Base-by-base conservation (phyloP, 108 stramenopile species). In the Cylindrotheca fusiformis region DNA sequence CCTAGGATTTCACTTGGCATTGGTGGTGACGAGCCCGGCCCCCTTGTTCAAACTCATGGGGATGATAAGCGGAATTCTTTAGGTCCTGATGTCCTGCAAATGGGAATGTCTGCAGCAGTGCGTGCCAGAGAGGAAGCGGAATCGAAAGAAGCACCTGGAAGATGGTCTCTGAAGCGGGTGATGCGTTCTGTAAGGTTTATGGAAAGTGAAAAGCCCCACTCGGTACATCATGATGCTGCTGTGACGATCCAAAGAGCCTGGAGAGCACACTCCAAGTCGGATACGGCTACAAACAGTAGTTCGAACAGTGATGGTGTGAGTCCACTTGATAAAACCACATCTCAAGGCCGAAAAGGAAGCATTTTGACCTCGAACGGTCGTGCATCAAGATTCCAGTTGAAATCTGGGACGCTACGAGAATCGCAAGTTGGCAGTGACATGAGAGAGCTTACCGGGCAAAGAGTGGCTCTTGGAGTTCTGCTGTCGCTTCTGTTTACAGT, bases 341-440 rank as follows among this genome's bases (percentile, higher is more conserved):
- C 14, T 6, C 48, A 28, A 1, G 24, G 26, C 2, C 6, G 14
- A 6, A 52, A 29, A 18, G 32, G 63, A 63, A 24, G 25, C 1
- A 31, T 24, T 1, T 4, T 46, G 23, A 55, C 56, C 0, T 21
- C 31, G 5, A 49, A 50, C 28, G 23, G 22, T 45, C 32, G 26
- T 24, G 21, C 32, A 18, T 72, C 71, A 19, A 55, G 71, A 58
- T 72, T 72, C 41, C 62, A 64, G 25, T 57, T 48, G 8, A 31
- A 59, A 20, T 53, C 63, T 29, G 71, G 71, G 44, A 67, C 48
- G 28, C 58, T 60, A 45, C 48, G 51, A 27, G 81, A 82, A 44
- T 76, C 78, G 5, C 77, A 83, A 62, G 75, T 83, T 30, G 86
- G 86, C 59, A 80, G 74, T 55, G 88, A 84, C 47, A 93, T 90